Base-by-base conservation (phyloP, 2,329 filamentous ascomycete species). In the Colletotrichum camelliae region DNA sequence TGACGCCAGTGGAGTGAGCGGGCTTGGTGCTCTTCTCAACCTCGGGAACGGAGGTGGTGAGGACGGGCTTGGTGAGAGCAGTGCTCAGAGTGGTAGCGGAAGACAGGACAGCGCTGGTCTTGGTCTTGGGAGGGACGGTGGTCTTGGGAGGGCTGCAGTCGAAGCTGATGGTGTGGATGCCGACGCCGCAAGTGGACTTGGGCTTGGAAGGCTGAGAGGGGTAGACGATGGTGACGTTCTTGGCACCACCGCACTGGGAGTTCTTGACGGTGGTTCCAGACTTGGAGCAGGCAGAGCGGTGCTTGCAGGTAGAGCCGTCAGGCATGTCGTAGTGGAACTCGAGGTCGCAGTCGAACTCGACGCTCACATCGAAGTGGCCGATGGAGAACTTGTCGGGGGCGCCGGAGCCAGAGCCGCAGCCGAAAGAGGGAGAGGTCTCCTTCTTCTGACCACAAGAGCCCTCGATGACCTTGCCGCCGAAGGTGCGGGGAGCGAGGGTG, bases 221-320 rank as follows among this genome's bases (percentile, higher is more conserved):
- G 85, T 89, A 92, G 83, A 92, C 86, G 83, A 98, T 93, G 70
- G 91, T 92, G 77, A 98, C 95, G 74, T 92, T 93, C 83, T 90
- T 95, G 78, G 96, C 96, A 85, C 96, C 96, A 91, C 96, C 96
- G 84, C 96, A 98, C 89, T 98, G 95, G 77, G 88, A 91, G 91
- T 98, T 98, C 86, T 91, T 87, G 80, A 98, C 89, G 62, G 90
- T 91, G 74, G 92, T 93, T 81, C 95, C 95, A 18, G 89, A 87
- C 71, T 89, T 87, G 78, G 89, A 91, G 91, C 95, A 97, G 68
- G 88, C 82, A 78, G 91, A 88, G 77, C 91, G 92, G 81, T 97
- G 94, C 87, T 94, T 96, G 92, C 96, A 98, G 76, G 85, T 91
- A 16, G 91, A 93, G 80, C 94, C 94, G 83, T 96, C 95, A 3